These are phyloP conservation scores for Euphrasia confusa DNA, from an alignment of 257 asterid genomes.

Conservation along the genomic window DNA sequence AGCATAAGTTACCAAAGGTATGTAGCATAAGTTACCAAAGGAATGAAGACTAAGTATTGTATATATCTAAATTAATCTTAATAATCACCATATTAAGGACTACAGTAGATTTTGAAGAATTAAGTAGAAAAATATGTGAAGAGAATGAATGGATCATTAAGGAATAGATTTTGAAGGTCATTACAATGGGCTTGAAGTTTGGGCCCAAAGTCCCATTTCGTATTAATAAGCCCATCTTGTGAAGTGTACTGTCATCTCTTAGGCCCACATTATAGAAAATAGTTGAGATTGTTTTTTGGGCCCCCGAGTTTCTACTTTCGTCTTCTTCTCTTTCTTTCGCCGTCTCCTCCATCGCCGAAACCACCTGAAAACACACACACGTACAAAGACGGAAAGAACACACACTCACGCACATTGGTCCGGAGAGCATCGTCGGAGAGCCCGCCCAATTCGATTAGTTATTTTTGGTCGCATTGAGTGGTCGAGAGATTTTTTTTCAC, in stretches of 20 bases:
- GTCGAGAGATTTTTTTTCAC: neutral
- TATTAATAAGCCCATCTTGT: too few relatives aligned
- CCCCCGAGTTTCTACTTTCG: constrained; percentile 23
- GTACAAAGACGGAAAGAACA: too few relatives aligned
- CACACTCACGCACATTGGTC: constrained; percentile 14
- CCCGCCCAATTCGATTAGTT: constrained; percentile 3
- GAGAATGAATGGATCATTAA: too few relatives aligned
- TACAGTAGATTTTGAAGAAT: too few relatives aligned
- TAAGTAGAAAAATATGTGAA: too few relatives aligned
- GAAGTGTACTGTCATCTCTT: constrained; percentile 8
- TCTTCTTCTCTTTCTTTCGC: constrained; percentile 27
- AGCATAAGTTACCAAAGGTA: too few relatives aligned
- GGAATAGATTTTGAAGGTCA: too few relatives aligned
- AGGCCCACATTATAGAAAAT: constrained; percentile 16
- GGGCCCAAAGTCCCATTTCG: constrained; percentile 21
- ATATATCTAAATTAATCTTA: too few relatives aligned
- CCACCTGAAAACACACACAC: constrained; percentile 5
- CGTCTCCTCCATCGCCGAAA: constrained; percentile 35
- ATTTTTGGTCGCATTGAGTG: constrained; percentile 4
- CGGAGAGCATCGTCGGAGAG: constrained; percentile 16
- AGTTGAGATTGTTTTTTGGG: constrained; percentile 32
- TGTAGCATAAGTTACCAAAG: too few relatives aligned
- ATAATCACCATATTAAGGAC: too few relatives aligned
- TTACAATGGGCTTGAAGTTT: neutral
- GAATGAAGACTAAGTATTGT: too few relatives aligned